These are phyloP conservation scores for Wickerhamiella shivajii DNA, from an alignment of 805 yeast species.

Conservation along the genomic window DNA sequence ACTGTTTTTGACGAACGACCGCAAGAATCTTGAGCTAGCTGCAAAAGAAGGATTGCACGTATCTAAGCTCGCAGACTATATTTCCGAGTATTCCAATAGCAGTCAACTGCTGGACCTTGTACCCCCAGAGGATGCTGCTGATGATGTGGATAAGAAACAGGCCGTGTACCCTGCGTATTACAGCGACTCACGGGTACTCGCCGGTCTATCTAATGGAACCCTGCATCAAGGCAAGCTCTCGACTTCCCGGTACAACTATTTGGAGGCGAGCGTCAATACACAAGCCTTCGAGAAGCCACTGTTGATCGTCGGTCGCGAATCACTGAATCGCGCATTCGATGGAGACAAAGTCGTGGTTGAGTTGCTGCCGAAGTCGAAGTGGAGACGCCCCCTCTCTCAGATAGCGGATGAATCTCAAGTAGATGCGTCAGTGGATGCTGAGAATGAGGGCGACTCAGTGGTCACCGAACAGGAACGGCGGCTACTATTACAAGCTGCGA, in stretches of 20 bases:
- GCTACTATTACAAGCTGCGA: slow-evolving; percentile 63
- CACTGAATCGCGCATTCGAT: slow-evolving; percentile 78
- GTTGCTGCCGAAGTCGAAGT: slow-evolving; percentile 64
- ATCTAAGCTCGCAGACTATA: slow-evolving; percentile 50
- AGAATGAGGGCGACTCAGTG: slow-evolving; percentile 31
- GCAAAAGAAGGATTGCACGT: slow-evolving; percentile 38
- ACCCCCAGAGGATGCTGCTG: slow-evolving; percentile 44
- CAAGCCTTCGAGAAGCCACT: slow-evolving; percentile 68
- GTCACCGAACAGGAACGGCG: slow-evolving; percentile 59
- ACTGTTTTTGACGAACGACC: slow-evolving; percentile 57
- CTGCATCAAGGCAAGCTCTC: slow-evolving; percentile 72
- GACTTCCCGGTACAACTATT: slow-evolving; percentile 71
- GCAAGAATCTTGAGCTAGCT: slow-evolving; percentile 47
- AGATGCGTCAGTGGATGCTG: slow-evolving; percentile 37
- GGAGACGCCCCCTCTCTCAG: slow-evolving; percentile 75
- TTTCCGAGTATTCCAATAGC: slow-evolving; percentile 58
- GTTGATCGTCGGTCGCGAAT: slow-evolving; percentile 65
- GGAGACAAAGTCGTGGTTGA: slow-evolving; percentile 89
- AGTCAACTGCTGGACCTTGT: slow-evolving; percentile 35
- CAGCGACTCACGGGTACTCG: slow-evolving; percentile 68
- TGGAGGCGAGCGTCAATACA: slow-evolving; percentile 71
- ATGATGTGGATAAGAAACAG: slow-evolving; percentile 34
- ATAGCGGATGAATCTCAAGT: slow-evolving; percentile 62
- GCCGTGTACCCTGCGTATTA: slow-evolving; percentile 63
- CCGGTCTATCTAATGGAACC: slow-evolving; percentile 79